Evolutionary conservation across 352 stramenopile genomes (phyloP).

Genomic region (Pythium pyrilobum): DNA sequence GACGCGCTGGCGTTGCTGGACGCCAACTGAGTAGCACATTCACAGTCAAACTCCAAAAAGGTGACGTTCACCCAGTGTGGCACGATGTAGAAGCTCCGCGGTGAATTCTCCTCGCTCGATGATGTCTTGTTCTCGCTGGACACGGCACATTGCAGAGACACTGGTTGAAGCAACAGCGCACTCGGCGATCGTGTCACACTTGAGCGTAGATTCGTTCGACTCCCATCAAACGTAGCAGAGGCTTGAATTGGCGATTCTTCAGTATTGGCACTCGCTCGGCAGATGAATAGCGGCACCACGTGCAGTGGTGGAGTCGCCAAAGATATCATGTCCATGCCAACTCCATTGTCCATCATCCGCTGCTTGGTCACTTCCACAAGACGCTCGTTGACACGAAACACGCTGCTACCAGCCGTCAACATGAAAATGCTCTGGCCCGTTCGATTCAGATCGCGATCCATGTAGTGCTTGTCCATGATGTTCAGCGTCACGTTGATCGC

Average conservation of each 20-base stretch:
- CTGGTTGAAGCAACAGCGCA: neutral
- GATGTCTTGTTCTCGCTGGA: neutral
- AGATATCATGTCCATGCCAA: slow-evolving; percentile 98
- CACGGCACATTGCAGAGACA: too few species aligned
- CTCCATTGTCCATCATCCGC: slow-evolving; percentile 99
- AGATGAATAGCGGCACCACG: slow-evolving; percentile 97
- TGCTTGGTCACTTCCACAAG: slow-evolving; percentile 96
- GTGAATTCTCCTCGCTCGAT: neutral
- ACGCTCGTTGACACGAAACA: slow-evolving; percentile 95
- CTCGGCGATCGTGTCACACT: slow-evolving; percentile 2
- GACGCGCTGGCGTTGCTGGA: neutral
- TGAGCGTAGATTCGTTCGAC: neutral
- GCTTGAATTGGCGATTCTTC: neutral
- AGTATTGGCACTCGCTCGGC: slow-evolving; percentile 13
- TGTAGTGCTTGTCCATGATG: slow-evolving; percentile 97
- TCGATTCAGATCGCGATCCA: slow-evolving; percentile 94
- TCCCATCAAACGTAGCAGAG: neutral
- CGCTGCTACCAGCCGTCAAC: slow-evolving; percentile 91
- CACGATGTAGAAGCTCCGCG: slow-evolving; percentile 76
- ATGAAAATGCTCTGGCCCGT: slow-evolving; percentile 97
- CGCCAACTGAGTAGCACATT: slow-evolving; percentile 20
- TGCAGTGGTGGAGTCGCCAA: slow-evolving; percentile 94
- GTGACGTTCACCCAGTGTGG: slow-evolving; percentile 94
- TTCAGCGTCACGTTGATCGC: slow-evolving; percentile 99
- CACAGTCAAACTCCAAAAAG: slow-evolving; percentile 81